A percentile compares a stretch with the other conserved stretches of the same genome.
Conservation (phyloP, 257 asterid genomes). For the Scutellaria barbata region DNA sequence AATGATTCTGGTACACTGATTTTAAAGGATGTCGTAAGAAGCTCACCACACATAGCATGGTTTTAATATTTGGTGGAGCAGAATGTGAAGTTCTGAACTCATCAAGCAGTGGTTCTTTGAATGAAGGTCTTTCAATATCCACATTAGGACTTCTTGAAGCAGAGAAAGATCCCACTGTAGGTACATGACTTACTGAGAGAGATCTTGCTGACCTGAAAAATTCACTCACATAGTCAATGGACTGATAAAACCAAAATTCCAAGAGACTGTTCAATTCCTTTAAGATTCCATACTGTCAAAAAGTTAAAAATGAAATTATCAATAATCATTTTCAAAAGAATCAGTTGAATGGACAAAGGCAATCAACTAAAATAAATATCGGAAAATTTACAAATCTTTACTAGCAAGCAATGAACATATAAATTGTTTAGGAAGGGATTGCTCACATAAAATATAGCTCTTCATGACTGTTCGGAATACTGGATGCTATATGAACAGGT, state of each 20-base stretch:
- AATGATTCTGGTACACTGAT: not conserved
- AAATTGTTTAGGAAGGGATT: slow-evolving; percentile 12
- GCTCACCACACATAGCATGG: slow-evolving; percentile 71
- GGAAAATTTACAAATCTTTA: no score
- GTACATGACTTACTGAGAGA: slow-evolving; percentile 60
- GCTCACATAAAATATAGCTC: slow-evolving; percentile 60
- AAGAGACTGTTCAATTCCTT: not conserved
- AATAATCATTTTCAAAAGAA: not conserved
- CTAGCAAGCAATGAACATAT: no score
- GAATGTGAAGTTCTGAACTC: slow-evolving; percentile 44
- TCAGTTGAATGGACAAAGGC: not conserved
- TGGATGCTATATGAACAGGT: slow-evolving; percentile 57
- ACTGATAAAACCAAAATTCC: not conserved
- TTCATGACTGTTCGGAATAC: slow-evolving; percentile 33
- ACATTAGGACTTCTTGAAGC: slow-evolving; percentile 42
- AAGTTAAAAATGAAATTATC: not conserved
- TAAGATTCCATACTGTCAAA: slow-evolving; percentile 4
- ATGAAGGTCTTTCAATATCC: slow-evolving; percentile 43
- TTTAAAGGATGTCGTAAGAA: slow-evolving; percentile 3
- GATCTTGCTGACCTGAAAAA: slow-evolving; percentile 80
- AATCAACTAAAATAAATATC: not conserved
- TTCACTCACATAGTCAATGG: slow-evolving; percentile 14
- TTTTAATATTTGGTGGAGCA: slow-evolving; percentile 50
- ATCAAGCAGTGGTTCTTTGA: slow-evolving; percentile 56
- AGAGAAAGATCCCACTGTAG: slow-evolving; percentile 49